Percentiles rank a stretch among this genome's conserved stretches.
phyloP scores from a whole-genome alignment of 2,329 filamentous ascomycete species.

The Colletotrichum falcatum region DNA sequence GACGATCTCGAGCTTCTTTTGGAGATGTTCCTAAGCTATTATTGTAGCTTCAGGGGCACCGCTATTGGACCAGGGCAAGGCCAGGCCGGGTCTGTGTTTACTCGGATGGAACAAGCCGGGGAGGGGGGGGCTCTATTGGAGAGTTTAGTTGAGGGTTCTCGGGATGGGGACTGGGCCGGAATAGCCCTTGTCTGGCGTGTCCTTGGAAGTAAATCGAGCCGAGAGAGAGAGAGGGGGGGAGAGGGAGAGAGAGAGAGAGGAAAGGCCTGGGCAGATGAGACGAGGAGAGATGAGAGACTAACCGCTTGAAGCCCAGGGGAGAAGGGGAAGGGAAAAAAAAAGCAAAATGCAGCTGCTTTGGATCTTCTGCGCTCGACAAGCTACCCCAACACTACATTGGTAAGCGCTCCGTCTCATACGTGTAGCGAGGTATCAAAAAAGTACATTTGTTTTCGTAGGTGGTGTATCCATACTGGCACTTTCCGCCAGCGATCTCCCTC shows the following conservation, averaged over 20 bases:
- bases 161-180: neutral
- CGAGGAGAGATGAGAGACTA: constrained; percentile 17
- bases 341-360: neutral
- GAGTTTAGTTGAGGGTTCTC: neutral
- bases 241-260: neutral
- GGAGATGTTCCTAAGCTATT: neutral
- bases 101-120: neutral
- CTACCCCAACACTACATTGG: too few relatives aligned
- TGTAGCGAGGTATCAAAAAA: neutral
- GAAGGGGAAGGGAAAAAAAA: neutral
- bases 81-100: neutral
- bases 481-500: neutral
- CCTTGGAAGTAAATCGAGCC: constrained; percentile 1
- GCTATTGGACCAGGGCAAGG: neutral
- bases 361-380: too few relatives aligned
- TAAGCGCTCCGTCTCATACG: neutral
- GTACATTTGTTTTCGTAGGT: too few relatives aligned
- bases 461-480: too few relatives aligned
- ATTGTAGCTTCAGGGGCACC: neutral
- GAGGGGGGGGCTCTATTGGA: constrained; percentile 1
- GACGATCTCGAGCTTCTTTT: constrained; percentile 25
- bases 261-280: constrained; percentile 23
- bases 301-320: neutral
- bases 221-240: neutral
- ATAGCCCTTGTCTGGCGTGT: constrained; percentile 1